phyloP scores from a whole-genome alignment of 1,284 basidiomycete species.

The Cutaneotrichosporon curvatum region DNA sequence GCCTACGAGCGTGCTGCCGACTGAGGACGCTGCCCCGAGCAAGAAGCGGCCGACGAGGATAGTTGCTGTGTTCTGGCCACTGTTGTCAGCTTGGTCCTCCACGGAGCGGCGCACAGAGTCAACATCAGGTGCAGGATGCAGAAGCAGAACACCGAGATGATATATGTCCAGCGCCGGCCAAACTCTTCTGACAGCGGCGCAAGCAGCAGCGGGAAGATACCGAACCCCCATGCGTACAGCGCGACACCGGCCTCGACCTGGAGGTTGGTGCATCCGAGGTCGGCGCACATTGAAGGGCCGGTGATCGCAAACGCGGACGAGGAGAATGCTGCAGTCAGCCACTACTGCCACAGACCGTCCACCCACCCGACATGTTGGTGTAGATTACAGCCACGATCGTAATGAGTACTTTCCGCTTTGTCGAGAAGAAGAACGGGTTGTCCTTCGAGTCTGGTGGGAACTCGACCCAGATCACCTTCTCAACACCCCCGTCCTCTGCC shows the following conservation, averaged over 20 bases:
- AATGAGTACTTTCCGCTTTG: constrained; percentile 55
- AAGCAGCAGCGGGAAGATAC: constrained; percentile 59
- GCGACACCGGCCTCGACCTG: constrained; percentile 58
- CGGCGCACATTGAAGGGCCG: constrained; percentile 57
- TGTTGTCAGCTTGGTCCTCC: constrained; percentile 49
- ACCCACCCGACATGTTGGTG: constrained; percentile 53
- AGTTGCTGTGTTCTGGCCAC: constrained; percentile 62
- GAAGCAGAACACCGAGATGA: constrained; percentile 55
- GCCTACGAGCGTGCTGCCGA: constrained; percentile 67
- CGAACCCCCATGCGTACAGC: constrained; percentile 58
- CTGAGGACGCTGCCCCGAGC: constrained; percentile 57
- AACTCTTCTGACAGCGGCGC: constrained; percentile 72
- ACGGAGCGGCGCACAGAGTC: constrained; percentile 2
- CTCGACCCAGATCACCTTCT: constrained; percentile 52
- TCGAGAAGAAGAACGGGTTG: constrained; percentile 55
- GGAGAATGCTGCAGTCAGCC: constrained; percentile 49
- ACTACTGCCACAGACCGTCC: neutral
- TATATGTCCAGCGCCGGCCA: constrained; percentile 62
- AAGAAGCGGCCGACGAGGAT: constrained; percentile 60
- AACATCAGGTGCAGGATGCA: constrained; percentile 54
- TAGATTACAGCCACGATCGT: constrained; percentile 56
- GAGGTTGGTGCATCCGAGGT: constrained; percentile 56
- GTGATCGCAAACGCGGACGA: constrained; percentile 56
- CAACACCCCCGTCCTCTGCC: neutral
- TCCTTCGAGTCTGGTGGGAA: constrained; percentile 53